Evolutionary conservation across 805 yeast species (phyloP), one percentile per base, ranked within the genome.

Genomic region (Sugiyamaella valdiviana): DNA sequence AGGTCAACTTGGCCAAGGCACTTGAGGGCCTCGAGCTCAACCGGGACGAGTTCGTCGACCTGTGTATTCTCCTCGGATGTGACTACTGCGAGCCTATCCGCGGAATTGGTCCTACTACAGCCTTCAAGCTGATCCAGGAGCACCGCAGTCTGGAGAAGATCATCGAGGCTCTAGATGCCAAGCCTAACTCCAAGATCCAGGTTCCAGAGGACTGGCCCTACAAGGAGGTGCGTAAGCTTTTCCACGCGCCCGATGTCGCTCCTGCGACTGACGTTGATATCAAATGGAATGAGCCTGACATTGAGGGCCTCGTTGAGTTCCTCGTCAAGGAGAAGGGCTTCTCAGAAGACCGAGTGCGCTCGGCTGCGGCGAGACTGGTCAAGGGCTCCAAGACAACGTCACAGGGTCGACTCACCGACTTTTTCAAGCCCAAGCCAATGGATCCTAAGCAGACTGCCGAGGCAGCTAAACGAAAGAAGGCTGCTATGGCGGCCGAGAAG

Each of bases 71-170:
- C 59, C 70, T 93, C 42, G 99, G 99, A 1, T 93, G 99, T 67
- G 99, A 93, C 70, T 93, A 93, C 66, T 88, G 96, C 69, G 97
- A 91, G 55, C 85, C 96, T 3, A 90, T 93, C 50, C 80, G 80
- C 58, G 99, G 99, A 20, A 83, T 93, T 52, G 99, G 99, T 6
- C 98, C 98, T 0, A 93, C 85, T 1, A 91, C 96, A 1, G 99
- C 97, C 0, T 73, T 77, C 54, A 91, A 93, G 61, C 73, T 93
- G 52, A 87, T 93, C 53, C 83, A 82, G 62, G 96, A 91, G 61
- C 89, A 87, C 64, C 82, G 84, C 1, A 74, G 84, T 0, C 73
- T 93, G 42, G 98, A 91, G 52, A 82, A 82, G 36, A 80, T 93
- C 38, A 77, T 91, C 37, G 80, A 79, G 57, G 71, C 67, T 51